These are phyloP conservation scores for Orobanche coerulescens DNA, from an alignment of 257 asterid species.

Conservation along the genomic window DNA sequence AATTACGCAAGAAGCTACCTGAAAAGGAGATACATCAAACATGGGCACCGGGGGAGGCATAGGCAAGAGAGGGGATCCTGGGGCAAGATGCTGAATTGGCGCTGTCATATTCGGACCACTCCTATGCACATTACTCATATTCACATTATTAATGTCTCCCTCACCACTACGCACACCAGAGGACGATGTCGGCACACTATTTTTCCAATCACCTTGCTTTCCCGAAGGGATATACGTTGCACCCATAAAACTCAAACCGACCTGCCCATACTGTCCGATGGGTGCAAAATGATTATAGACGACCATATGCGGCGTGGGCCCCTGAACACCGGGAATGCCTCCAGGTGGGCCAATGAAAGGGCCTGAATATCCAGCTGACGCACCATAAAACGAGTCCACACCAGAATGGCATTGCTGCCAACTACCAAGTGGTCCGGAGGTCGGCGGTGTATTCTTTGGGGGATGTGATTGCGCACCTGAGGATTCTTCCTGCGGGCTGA, in stretches of 20 bases:
- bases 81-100: conserved; percentile 74
- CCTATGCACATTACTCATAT: conserved; percentile 45
- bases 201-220: conserved; percentile 91
- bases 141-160: conserved; percentile 48
- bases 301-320: conserved; percentile 91
- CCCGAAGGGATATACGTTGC: conserved; percentile 86
- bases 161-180: conserved; percentile 51
- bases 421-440: conserved; percentile 64
- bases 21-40: conserved; percentile 86
- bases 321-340: conserved; percentile 86
- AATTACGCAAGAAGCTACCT: conserved; percentile 39
- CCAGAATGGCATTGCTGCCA: conserved; percentile 87
- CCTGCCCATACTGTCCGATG: conserved; percentile 92
- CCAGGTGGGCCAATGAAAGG: conserved; percentile 74
- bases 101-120: conserved; percentile 49
- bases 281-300: conserved; percentile 98
- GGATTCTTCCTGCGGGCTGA: conserved; percentile 69
- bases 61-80: conserved; percentile 84
- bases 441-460: conserved; percentile 44
- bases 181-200: conserved; percentile 47
- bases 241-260: conserved; percentile 97
- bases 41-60: conserved; percentile 71
- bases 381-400: conserved; percentile 84
- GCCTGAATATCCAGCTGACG: conserved; percentile 70
- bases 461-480: conserved; percentile 60